Evolutionary conservation across 345 rosid genomes (phyloP), one percentile per base, ranked within the genome.

Genomic region (Citrus glauca): DNA sequence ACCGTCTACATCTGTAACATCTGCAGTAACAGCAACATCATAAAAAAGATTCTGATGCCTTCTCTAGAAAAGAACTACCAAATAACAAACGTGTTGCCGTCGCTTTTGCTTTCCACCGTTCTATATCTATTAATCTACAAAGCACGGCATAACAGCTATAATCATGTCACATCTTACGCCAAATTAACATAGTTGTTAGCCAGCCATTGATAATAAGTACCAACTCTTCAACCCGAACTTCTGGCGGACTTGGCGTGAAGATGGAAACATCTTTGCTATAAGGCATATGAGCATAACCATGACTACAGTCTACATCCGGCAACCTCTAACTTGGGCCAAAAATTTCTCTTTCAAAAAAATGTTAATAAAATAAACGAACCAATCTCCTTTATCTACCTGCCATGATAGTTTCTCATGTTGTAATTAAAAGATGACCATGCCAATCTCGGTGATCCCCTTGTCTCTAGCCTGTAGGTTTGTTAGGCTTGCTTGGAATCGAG

Each of bases 271-370:
- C 25, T 9, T 59, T 59, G 50, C 50, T 2, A 13, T 45, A 13
- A 11, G 16, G 50, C 13, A 45, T 45, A 13, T 3, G 16, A 3
- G 50, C 50, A 45, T 45, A 45, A 2, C 17, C 13, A 45, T 11
- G 50, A 13, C 17, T 45, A 45, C 50, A 45, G 50, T 3, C 17
- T 45, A 45, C 50, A 45, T 45, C 50, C 50, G 50, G 50, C 50
- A 13, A 11, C 50, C 50, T 45, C 14, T 11, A 45, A 11, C 17
- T 45, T 17, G 4, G 50, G 17, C 57, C 69, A 74, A 78, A 71
- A 78, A 62, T 62, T 62, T 62, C 65, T 63, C 13, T 77, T 45
- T 27, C 30, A 62, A 70, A 78, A 42, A 69, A 77, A 14, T 33
- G 2, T 61, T 25, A 64, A 57, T 22, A 8, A 68, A 77, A 77